These are phyloP conservation scores for Bryoglossum gracile DNA, from an alignment of 495 filamentous ascomycete species.

Conservation along the genomic window DNA sequence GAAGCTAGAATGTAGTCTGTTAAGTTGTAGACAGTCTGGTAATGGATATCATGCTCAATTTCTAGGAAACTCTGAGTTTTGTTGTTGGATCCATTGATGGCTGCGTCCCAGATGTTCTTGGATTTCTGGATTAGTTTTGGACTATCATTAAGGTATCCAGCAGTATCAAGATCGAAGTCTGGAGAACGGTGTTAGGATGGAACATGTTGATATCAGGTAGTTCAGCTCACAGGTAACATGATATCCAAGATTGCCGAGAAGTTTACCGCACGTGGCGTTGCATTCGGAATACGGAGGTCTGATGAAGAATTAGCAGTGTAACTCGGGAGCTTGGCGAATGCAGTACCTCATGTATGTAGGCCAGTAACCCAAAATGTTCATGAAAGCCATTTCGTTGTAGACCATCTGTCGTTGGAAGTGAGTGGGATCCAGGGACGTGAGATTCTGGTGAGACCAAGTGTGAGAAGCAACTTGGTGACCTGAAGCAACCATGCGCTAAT, in stretches of 20 bases:
- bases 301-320: conserved; percentile 3
- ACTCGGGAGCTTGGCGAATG: conserved; percentile 17
- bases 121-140: conserved; percentile 56
- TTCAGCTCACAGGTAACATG: conserved; percentile 42
- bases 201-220: background rate
- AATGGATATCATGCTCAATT: conserved; percentile 75
- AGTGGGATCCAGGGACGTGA: conserved; percentile 47
- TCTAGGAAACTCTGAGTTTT: conserved; percentile 47
- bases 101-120: conserved; percentile 63
- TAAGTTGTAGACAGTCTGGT: conserved; percentile 68
- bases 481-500: conserved; percentile 55
- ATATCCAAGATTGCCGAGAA: conserved; percentile 62
- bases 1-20: conserved; percentile 64
- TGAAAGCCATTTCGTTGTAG: conserved; percentile 73
- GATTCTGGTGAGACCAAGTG: conserved; percentile 76
- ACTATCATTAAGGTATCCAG: conserved; percentile 62
- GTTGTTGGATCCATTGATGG: conserved; percentile 41
- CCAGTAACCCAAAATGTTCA: conserved; percentile 71
- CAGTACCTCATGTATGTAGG: conserved; percentile 67
- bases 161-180: conserved; percentile 74
- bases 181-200: conserved; percentile 19
- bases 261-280: conserved; percentile 43
- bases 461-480: conserved; percentile 67
- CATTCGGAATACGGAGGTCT: conserved; percentile 72
- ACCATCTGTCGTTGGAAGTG: conserved; percentile 60